Base-by-base conservation (phyloP, 1,284 basidiomycete genomes). In the Rhizoctonia solani region DNA sequence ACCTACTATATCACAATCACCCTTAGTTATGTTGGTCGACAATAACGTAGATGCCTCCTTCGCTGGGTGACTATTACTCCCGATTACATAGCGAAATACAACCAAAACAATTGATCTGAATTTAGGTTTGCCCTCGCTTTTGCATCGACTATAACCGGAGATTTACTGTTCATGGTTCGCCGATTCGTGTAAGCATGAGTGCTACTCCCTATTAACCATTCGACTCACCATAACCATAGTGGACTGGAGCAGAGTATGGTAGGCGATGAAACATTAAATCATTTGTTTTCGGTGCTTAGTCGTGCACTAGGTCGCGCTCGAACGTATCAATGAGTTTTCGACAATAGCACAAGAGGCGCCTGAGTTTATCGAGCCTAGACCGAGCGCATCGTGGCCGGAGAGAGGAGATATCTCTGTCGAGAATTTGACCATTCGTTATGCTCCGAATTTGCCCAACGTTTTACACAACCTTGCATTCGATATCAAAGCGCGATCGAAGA, bases 201-300 rank as follows among this genome's bases (percentile, higher is more conserved):
- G 16, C 47, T 49, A 13, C 14, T 39, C 21, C 13, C 52, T 54
- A 46, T 16, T 14, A 14, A 30, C 47, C 14, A 29, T 44, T 46
- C 11, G 21, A 32, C 29, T 37, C 9, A 58, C 25, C 14, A 25
- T 44, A 46, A 46, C 44, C 19, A 9, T 16, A 69, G 68, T 1
- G 87, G 91, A 46, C 80, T 97, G 19, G 94, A 97, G 75, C 93
- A 97, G 76, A 89, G 88, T 21, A 94, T 97, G 92, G 93, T 88
- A 69, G 72, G 80, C 68, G 27, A n/a, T 32, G n/a, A 30, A 21
- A 14, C 34, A 9, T 3, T 29, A 27, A 69, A n/a, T 52, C 25
- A 47, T 21, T 47, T 27, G 47, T 58, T 47, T 13, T 8, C 8
- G 37, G 8, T 8, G 37, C 37, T 39, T 11, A 46, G 6, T 46